phyloP scores from a whole-genome alignment of 805 yeast genomes.

The Ogataea wickerhamii region DNA sequence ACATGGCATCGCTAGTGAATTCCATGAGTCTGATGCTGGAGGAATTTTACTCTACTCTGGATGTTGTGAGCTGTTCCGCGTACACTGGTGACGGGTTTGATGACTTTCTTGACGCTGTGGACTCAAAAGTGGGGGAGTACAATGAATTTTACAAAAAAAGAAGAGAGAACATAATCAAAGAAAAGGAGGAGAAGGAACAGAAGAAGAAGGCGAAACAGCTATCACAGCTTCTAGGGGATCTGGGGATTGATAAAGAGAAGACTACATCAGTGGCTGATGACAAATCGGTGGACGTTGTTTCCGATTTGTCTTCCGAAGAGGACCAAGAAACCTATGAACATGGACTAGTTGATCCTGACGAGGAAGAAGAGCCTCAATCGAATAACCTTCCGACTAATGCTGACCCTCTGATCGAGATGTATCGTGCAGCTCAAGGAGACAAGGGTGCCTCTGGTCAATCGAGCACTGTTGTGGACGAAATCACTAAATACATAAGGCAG shows the following conservation, averaged over 20 bases:
- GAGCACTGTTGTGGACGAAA: slow-evolving; percentile 62
- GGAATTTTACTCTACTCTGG: slow-evolving; percentile 90
- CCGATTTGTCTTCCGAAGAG: slow-evolving; percentile 43
- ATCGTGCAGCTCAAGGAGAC: not conserved
- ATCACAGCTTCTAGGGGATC: slow-evolving; percentile 75
- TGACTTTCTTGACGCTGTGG: slow-evolving; percentile 81
- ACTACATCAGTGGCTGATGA: slow-evolving; percentile 14
- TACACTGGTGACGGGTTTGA: slow-evolving; percentile 94
- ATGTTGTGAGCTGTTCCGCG: slow-evolving; percentile 89
- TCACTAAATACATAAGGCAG: slow-evolving; percentile 56
- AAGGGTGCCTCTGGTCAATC: slow-evolving; percentile 57
- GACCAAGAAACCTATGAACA: slow-evolving; percentile 39
- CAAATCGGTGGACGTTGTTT: slow-evolving; percentile 45
- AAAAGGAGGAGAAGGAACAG: slow-evolving; percentile 74
- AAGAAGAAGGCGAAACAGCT: slow-evolving; percentile 68
- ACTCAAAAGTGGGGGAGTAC: slow-evolving; percentile 82
- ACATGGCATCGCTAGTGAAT: slow-evolving; percentile 90
- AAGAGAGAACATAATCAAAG: slow-evolving; percentile 73
- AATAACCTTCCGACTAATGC: slow-evolving; percentile 68
- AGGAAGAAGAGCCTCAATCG: slow-evolving; percentile 47
- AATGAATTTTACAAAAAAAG: slow-evolving; percentile 79
- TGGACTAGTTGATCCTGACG: slow-evolving; percentile 44
- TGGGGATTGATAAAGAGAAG: slow-evolving; percentile 54
- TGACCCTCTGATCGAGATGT: slow-evolving; percentile 15
- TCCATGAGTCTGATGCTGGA: slow-evolving; percentile 95